Percentiles rank a stretch among this genome's conserved stretches.
phyloP scores from a whole-genome alignment of 2,329 filamentous ascomycete species.

The Dactylellina parvicollis region DNA sequence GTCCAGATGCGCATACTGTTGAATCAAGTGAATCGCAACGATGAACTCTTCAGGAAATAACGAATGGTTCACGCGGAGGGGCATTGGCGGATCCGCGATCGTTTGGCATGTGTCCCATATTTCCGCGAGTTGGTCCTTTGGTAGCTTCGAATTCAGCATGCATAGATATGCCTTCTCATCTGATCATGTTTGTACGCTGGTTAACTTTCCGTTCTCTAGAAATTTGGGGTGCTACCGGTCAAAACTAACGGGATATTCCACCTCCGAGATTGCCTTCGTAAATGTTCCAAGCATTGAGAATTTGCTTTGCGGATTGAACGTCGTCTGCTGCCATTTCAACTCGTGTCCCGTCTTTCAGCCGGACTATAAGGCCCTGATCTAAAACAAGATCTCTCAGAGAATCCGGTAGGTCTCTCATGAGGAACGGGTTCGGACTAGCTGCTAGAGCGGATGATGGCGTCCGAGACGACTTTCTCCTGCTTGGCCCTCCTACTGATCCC shows the following conservation, averaged over 20 bases:
- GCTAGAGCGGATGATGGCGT: conserved; percentile 32
- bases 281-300: conserved; percentile 49
- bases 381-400: conserved; percentile 37
- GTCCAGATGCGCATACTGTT: conserved; percentile 14
- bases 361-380: conserved; percentile 40
- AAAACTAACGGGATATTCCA: conserved; percentile 42
- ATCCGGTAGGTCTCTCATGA: conserved; percentile 41
- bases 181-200: background rate
- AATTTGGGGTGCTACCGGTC: too few species aligned
- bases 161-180: conserved; percentile 49
- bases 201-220: too few species aligned
- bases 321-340: conserved; percentile 47
- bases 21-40: conserved; percentile 40
- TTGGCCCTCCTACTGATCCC: background rate
- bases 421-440: conserved; percentile 44
- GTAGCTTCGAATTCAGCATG: conserved; percentile 43
- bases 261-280: conserved; percentile 49
- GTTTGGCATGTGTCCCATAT: conserved; percentile 52
- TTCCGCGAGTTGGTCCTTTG: conserved; percentile 45
- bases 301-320: conserved; percentile 42
- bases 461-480: conserved; percentile 32
- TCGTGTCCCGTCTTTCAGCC: conserved; percentile 23
- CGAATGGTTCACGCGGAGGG: conserved; percentile 38
- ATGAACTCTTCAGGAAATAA: conserved; percentile 50
- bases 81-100: conserved; percentile 43